Evolutionary conservation across 208 protist genomes (phyloP).

Genomic region (Trypanosoma brucei): DNA sequence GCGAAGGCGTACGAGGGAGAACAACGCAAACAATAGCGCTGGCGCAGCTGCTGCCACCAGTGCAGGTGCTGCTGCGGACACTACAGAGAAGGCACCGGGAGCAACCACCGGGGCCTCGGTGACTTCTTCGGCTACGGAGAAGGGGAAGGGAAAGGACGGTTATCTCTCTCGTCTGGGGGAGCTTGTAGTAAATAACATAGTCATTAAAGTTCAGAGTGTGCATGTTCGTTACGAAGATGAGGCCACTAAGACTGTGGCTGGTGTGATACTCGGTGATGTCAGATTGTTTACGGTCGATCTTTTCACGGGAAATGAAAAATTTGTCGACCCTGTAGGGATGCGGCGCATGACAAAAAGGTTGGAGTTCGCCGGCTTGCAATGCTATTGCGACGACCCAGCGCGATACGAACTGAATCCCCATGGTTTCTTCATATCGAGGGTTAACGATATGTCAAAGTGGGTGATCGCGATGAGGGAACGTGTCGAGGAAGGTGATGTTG

Average conservation of each 20-base stretch:
- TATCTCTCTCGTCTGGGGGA: conserved; percentile 78
- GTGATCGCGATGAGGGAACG: conserved; percentile 69
- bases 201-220: conserved; percentile 73
- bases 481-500: conserved; percentile 48
- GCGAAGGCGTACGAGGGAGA: conserved; percentile 43
- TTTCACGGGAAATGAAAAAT: conserved; percentile 56
- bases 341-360: conserved; percentile 67
- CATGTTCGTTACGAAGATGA: conserved; percentile 86
- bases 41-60: not conserved
- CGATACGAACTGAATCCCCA: conserved; percentile 20
- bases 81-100: not conserved
- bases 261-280: conserved; percentile 69
- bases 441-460: conserved; percentile 65
- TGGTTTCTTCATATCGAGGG: conserved; percentile 26
- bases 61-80: not conserved
- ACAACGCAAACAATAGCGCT: not conserved
- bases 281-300: conserved; percentile 74
- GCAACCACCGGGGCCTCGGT: not conserved
- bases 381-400: conserved; percentile 80
- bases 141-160: conserved; percentile 20
- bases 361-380: conserved; percentile 64
- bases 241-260: conserved; percentile 46
- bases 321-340: conserved; percentile 60
- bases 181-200: conserved; percentile 84
- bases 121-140: not conserved